These are phyloP conservation scores for Epicoccum sorghinum DNA, from an alignment of 2,329 filamentous ascomycete genomes.

Conservation along the genomic window DNA sequence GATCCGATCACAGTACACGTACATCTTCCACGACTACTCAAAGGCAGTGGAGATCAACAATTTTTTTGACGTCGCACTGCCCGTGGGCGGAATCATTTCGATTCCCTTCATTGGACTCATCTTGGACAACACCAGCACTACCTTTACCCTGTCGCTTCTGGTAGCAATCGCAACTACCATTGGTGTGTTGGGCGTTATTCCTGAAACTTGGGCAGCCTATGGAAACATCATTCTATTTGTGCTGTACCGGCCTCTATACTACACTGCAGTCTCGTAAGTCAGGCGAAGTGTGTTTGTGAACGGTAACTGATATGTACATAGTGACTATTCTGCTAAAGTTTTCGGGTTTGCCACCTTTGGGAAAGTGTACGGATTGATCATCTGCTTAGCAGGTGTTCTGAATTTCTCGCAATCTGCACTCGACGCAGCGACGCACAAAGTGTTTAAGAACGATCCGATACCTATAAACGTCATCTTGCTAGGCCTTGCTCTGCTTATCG, in stretches of 20 bases:
- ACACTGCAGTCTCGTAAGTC: conserved; percentile 77
- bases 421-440: conserved; percentile 76
- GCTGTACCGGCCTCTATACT: conserved; percentile 86
- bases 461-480: conserved; percentile 78
- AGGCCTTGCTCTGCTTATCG: conserved; percentile 66
- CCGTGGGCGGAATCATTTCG: conserved; percentile 80
- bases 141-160: conserved; percentile 71
- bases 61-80: conserved; percentile 85
- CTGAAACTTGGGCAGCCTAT: conserved; percentile 74
- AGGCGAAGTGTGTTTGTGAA: background rate
- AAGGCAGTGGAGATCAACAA: conserved; percentile 75
- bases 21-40: conserved; percentile 68
- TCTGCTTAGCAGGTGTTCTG: conserved; percentile 80
- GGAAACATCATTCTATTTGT: conserved; percentile 80
- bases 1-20: conserved; percentile 80
- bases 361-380: conserved; percentile 91
- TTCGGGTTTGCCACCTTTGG: conserved; percentile 92
- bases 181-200: conserved; percentile 76
- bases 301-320: conserved; percentile 26
- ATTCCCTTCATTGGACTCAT: conserved; percentile 85
- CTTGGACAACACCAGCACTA: conserved; percentile 77
- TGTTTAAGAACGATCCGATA: conserved; percentile 73
- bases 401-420: conserved; percentile 85
- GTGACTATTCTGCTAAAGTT: conserved; percentile 86
- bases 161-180: conserved; percentile 75